Base-by-base conservation (phyloP, 345 rosid species). In the Eucalyptus decipiens region DNA sequence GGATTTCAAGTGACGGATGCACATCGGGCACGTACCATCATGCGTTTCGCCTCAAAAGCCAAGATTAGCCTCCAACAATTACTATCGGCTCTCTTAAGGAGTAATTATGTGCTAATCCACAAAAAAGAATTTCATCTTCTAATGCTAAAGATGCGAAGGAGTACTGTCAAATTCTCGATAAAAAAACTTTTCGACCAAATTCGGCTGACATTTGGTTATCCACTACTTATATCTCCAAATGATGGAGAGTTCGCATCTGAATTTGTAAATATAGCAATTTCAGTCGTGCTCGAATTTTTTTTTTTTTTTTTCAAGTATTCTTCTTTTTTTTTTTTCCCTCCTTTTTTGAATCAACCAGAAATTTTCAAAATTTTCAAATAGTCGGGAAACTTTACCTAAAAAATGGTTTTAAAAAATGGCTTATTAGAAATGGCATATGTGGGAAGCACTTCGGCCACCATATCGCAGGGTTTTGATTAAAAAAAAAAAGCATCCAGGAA, bases 241-340 rank as follows among this genome's bases (percentile, higher is more conserved):
- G 58, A 52, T 19, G 58, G 58, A 52, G 58, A 19, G 58, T 52
- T 52, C 11, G 26, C 26, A 1, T 52, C 26, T 52, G 11, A 52
- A 52, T 4, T 52, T 8, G 56, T 52, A 19, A 0, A 4, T 52
- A 52, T 52, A 52, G 58, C 10, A 0, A 52, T 19, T 52, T 52
- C 24, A 52, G 56, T 1, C 1, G 56, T 52, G 56, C 26, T 52
- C 2, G 5, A n/a, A n/a, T n/a, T n/a, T n/a, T n/a, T n/a, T n/a
- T n/a, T 52, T 11, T 0, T 52, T 52, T 52, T 26, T 52, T 0
- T 5, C 19, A 52, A 52, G 26, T 52, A 19, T 19, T 1, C 2
- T 52, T 19, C 0, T 6, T 18, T 17, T 51, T 6, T 0, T 51
- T 6, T 51, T 7, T n/a, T n/a, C n/a, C n/a, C n/a, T n/a, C n/a